Evolutionary conservation across 2,329 filamentous ascomycete genomes (phyloP), one percentile per base, ranked within the genome.

Genomic region (Neonectria magnoliae): DNA sequence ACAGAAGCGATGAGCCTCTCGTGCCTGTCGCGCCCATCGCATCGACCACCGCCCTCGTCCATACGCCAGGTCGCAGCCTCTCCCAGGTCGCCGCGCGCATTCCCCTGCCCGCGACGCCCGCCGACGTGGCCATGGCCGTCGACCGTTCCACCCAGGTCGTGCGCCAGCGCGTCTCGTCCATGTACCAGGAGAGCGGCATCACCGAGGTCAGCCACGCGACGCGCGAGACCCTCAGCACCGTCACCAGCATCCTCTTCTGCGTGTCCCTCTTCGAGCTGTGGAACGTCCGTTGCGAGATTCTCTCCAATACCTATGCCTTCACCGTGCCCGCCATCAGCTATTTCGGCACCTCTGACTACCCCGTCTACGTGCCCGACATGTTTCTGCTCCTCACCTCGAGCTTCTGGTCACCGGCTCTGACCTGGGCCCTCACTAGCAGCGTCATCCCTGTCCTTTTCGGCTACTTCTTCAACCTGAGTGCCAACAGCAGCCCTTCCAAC

Each of bases 381-480:
- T 97, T 96, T 79, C 80, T 91, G 31, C 82, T 98, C 9, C 80
- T 97, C 41, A 92, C 91, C 1, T 82, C 86, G 42, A 86, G 87
- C 27, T 98, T 97, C 85, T 98, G 95, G 95, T 90, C 88, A 0
- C 91, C 94, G 0, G 88, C 92, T 60, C 84, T 90, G 8, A 84
- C 94, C 20, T 98, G 94, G 94, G 77, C 88, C 5, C 77, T 90
- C 38, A 96, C 93, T 10, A 91, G 88, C 76, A 78, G 93, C 59
- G 74, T 92, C 47, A 69, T 95, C 29, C 95, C 95, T 2, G 82
- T 90, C 54, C 67, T 92, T 33, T 84, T 89, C 45, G 93, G 92
- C 27, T 98, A 96, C 82, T 97, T 98, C 78, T 91, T 97, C 87
- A 98, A 98, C 80, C 80, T 98, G 74, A 93, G 90, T 42, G 81